Conservation (phyloP, 176 grass and related monocot species). For the Poa annua region DNA sequence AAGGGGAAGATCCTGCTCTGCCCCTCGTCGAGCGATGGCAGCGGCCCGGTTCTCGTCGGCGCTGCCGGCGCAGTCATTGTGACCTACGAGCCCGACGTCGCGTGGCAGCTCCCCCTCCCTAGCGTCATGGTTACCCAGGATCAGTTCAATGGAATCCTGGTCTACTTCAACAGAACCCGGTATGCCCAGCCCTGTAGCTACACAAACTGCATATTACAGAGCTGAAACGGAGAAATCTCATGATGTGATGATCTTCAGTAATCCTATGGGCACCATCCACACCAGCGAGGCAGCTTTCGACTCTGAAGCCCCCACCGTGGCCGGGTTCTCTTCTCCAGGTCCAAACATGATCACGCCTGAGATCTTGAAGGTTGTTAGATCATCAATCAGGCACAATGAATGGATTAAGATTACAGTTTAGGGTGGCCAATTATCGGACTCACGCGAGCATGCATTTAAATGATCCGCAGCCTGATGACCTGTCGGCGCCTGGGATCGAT, state of each 20-base stretch:
- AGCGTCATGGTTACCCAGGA: background rate
- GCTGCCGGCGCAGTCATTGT: constrained; percentile 9
- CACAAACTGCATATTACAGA: background rate
- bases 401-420: background rate
- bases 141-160: constrained; percentile 11
- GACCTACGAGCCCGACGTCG: background rate
- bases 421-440: background rate
- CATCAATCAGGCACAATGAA: background rate
- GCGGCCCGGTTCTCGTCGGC: background rate
- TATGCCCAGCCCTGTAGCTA: background rate
- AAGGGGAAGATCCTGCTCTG: constrained; percentile 39
- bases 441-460: background rate
- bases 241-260: constrained; percentile 21
- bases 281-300: constrained; percentile 9
- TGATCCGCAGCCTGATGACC: constrained; percentile 55
- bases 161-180: constrained; percentile 33
- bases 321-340: constrained; percentile 53
- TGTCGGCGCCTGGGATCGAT: constrained; percentile 52
- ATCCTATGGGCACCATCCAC: constrained; percentile 46
- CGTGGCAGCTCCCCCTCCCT: background rate
- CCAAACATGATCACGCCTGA: constrained; percentile 48
- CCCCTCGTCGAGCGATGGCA: background rate
- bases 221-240: background rate
- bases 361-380: constrained; percentile 58
- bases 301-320: constrained; percentile 35